A percentile compares a stretch with the other conserved stretches of the same genome.
phyloP scores from a whole-genome alignment of 768 basidiomycete genomes.

The Gloeophyllum trabeum region DNA sequence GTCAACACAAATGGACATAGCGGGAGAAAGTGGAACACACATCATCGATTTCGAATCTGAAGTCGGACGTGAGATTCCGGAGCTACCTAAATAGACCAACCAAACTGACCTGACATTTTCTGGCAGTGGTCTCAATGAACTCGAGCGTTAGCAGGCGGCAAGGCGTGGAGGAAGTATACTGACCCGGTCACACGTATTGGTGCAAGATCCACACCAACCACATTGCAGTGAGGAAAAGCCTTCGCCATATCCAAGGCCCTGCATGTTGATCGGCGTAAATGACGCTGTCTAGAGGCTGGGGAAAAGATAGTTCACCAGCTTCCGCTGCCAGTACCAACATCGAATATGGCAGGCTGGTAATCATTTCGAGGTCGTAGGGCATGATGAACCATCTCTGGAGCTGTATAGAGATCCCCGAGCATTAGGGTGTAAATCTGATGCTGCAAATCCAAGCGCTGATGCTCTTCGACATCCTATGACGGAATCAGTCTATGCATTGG shows the following conservation, averaged over 20 bases:
- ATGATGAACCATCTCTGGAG: slow-evolving; percentile 14
- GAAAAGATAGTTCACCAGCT: slow-evolving; percentile 20
- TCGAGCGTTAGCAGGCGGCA: not conserved
- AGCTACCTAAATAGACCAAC: too few relatives aligned
- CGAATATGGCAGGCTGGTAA: slow-evolving; percentile 13
- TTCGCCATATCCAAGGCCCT: slow-evolving; percentile 23
- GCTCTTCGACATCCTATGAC: slow-evolving; percentile 18
- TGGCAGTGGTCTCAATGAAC: slow-evolving; percentile 14
- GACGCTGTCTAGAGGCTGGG: too few relatives aligned
- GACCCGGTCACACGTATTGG: slow-evolving; percentile 16
- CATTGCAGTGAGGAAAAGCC: slow-evolving; percentile 20
- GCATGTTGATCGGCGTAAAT: too few relatives aligned
- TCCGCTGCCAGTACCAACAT: slow-evolving; percentile 22
- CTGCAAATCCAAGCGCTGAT: slow-evolving; percentile 19
- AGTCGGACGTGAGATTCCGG: too few relatives aligned
- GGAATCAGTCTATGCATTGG: too few relatives aligned
- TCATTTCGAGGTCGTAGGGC: slow-evolving; percentile 17
- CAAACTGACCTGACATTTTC: too few relatives aligned
- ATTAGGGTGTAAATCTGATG: slow-evolving; percentile 17
- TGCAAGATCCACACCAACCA: slow-evolving; percentile 22
- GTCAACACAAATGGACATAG: slow-evolving; percentile 1
- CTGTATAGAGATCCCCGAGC: slow-evolving; percentile 14
- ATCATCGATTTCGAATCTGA: slow-evolving; percentile 23
- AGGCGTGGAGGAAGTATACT: slow-evolving; percentile 3
- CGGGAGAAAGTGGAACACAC: slow-evolving; percentile 8